These are phyloP conservation scores for Lablab purpureus DNA, from an alignment of 306 rosid species.

Conservation along the genomic window DNA sequence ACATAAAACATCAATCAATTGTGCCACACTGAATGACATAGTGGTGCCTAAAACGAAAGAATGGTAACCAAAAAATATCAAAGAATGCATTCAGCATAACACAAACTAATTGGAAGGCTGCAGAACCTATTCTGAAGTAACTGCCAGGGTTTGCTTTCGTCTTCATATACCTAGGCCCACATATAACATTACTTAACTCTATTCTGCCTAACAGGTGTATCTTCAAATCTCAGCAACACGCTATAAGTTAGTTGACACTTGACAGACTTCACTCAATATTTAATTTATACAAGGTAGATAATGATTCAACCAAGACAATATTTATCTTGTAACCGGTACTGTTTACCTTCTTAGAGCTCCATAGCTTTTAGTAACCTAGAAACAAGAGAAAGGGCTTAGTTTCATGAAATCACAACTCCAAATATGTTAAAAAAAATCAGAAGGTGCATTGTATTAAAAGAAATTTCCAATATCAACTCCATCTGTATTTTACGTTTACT, in stretches of 20 bases:
- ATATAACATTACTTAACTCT: slow-evolving; percentile 10
- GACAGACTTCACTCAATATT: not conserved
- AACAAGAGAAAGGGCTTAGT: slow-evolving; percentile 41
- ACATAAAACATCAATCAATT: not conserved
- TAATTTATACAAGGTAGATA: slow-evolving; percentile 34
- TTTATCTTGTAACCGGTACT: slow-evolving; percentile 11
- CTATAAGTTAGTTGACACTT: slow-evolving; percentile 25
- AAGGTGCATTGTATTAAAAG: slow-evolving; percentile 21
- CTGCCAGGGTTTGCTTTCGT: slow-evolving; percentile 3
- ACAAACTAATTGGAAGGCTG: slow-evolving; percentile 1
- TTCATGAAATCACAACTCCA: slow-evolving; percentile 13
- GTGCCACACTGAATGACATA: slow-evolving; percentile 7
- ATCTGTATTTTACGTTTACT: no score
- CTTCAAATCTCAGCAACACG: slow-evolving; percentile 23
- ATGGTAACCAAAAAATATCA: no score
- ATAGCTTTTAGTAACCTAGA: slow-evolving; percentile 87
- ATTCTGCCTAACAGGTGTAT: slow-evolving; percentile 21
- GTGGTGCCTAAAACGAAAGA: not conserved
- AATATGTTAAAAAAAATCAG: not conserved
- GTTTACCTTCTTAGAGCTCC: slow-evolving; percentile 85
- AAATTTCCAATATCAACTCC: slow-evolving; percentile 16
- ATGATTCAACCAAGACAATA: slow-evolving; percentile 19
- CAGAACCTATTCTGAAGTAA: not conserved
- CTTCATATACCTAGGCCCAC: not conserved
- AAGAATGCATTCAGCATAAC: not conserved